Conservation (phyloP, 2,329 filamentous ascomycete species). For the Cryphonectria naterciae region DNA sequence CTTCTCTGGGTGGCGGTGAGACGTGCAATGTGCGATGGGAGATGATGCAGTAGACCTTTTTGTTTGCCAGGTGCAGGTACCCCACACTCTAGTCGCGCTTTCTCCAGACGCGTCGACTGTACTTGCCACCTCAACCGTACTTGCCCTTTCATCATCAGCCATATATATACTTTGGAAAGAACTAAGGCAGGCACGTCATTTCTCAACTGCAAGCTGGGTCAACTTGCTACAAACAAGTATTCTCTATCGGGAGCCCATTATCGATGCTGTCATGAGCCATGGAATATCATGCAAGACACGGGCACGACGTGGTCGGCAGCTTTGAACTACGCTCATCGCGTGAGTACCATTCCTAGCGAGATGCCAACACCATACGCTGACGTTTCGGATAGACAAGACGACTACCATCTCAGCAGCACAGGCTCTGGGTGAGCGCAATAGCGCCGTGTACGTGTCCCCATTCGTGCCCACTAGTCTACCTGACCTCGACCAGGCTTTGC, state of each 20-base stretch:
- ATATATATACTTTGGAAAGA: background rate
- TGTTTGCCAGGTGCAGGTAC: conserved; percentile 6
- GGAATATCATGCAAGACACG: conserved; percentile 64
- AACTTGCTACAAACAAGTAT: background rate
- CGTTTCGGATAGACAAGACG: conserved; percentile 63
- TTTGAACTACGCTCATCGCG: conserved; percentile 60
- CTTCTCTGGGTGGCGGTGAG: background rate
- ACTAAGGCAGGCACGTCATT: background rate
- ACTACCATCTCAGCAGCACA: conserved; percentile 78
- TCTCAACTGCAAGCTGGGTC: background rate
- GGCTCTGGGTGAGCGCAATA: conserved; percentile 64
- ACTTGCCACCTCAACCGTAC: conserved; percentile 1
- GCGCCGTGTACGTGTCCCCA: conserved; percentile 52
- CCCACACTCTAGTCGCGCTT: conserved; percentile 21
- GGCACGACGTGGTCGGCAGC: conserved; percentile 62
- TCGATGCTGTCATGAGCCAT: conserved; percentile 39
- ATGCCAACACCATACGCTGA: background rate
- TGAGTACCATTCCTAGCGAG: conserved; percentile 40
- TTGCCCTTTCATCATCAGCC: conserved; percentile 3
- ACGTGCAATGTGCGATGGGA: background rate
- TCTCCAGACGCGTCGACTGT: conserved; percentile 15
- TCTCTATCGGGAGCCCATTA: background rate
- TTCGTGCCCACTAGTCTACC: conserved; percentile 61
- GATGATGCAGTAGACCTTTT: background rate
- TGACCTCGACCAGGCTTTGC: conserved; percentile 55